Evolutionary conservation across 2,329 filamentous ascomycete genomes (phyloP), one percentile per base, ranked within the genome.

Genomic region (Aspergillus flavus): DNA sequence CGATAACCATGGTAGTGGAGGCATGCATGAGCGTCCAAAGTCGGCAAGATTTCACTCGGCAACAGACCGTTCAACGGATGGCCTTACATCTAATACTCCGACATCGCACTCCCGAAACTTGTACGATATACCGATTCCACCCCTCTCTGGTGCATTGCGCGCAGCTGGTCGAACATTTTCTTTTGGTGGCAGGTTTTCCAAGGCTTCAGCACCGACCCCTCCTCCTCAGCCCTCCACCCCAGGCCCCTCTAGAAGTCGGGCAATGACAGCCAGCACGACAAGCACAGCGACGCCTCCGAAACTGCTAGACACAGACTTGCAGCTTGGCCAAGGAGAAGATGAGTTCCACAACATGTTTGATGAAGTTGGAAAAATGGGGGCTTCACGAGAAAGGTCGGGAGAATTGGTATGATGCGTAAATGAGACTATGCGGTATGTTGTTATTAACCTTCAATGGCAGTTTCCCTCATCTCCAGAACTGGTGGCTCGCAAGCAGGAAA

Each of bases 51-150:
- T 83, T 66, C 86, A 83, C 72, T 85, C 83, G 34, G 83, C 84
- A 7, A 86, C 84, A 9, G 85, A 84, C 43, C 86, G 83, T 23
- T 86, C 83, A n/a, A 77, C 84, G 14, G 85, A 86, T 65, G 71
- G 77, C 9, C 75, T 74, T 12, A 70, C 80, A 64, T 75, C 80
- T 23, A 73, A 77, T 74, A 72, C 70, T 58, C 77, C 72, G 62
- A 71, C 73, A 69, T 73, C 74, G 57, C 74, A 75, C 61, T 73
- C 73, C 48, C 77, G 73, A 73, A 78, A 73, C 62, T 70, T 76
- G 26, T 77, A 80, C 59, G 79, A 79, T 65, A 75, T 81, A 48
- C 75, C 81, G 48, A 71, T 78, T 48, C 79, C 80, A 28, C 78
- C 79, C 14, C 71, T 80, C 19, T 72, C 78, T 1, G 76, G 77